phyloP scores from a whole-genome alignment of 164 flowering plant species.

The Tetrastigma voinierianum region DNA sequence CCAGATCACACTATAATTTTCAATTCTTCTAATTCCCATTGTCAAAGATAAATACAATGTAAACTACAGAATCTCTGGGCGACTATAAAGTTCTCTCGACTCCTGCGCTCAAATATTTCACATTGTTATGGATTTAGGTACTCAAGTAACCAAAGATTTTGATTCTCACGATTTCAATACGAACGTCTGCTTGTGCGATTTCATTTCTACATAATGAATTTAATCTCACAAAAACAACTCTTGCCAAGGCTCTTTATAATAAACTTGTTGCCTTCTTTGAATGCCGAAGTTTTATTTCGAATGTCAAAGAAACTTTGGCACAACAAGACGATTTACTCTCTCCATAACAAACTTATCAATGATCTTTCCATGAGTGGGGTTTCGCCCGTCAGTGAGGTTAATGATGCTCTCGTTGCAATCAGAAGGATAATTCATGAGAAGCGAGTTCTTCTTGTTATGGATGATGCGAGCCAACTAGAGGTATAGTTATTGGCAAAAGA shows the following conservation, averaged over 20 bases:
- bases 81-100: no score
- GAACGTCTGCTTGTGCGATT: no score
- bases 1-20: no score
- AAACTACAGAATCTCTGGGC: no score
- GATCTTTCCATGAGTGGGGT: slow-evolving; percentile 14
- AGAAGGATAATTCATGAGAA: slow-evolving; percentile 13
- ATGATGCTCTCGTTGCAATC: slow-evolving; percentile 1
- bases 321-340: slow-evolving; percentile 8
- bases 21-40: no score
- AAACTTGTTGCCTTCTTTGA: slow-evolving; percentile 31
- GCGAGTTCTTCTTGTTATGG: slow-evolving; percentile 37
- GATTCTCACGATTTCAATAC: no score
- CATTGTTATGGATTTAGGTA: no score
- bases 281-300: slow-evolving; percentile 34
- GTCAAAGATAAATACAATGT: no score
- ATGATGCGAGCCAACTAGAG: slow-evolving; percentile 26
- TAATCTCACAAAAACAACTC: no score
- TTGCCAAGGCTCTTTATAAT: slow-evolving; percentile 49
- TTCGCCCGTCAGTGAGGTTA: background rate
- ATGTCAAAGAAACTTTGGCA: slow-evolving; percentile 26
- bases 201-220: no score
- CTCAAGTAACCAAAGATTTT: no score
- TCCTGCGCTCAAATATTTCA: no score
- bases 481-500: slow-evolving; percentile 21
- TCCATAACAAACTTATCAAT: slow-evolving; percentile 22